Conservation (phyloP, 2,329 filamentous ascomycete genomes). For the Aspergillus costaricaensis region DNA sequence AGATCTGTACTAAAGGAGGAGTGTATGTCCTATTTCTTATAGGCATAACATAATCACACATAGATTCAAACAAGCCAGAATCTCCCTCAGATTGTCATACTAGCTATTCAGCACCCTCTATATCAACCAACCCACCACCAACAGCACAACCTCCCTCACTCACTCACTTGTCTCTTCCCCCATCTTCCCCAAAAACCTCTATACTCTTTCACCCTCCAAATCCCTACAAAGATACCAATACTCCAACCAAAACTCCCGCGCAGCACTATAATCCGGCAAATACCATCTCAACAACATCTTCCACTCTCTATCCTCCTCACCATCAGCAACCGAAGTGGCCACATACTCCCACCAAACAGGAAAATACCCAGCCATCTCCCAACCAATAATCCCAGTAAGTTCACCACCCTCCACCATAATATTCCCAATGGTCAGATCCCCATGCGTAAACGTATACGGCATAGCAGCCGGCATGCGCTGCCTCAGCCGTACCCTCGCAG, state of each 20-base stretch:
- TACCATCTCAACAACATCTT: slow-evolving; percentile 20
- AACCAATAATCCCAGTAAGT: slow-evolving; percentile 45
- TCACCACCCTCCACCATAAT: slow-evolving; percentile 43
- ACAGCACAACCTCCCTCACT: too few species aligned
- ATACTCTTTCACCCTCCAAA: background rate
- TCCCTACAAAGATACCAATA: slow-evolving; percentile 20
- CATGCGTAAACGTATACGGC: slow-evolving; percentile 44
- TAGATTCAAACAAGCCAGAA: too few species aligned
- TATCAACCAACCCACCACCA: too few species aligned
- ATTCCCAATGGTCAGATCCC: slow-evolving; percentile 41
- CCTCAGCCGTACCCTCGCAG: slow-evolving; percentile 10
- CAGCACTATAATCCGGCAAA: slow-evolving; percentile 22
- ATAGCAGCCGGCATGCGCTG: slow-evolving; percentile 20
- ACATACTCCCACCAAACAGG: slow-evolving; percentile 43
- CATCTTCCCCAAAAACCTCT: too few species aligned
- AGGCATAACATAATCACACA: too few species aligned
- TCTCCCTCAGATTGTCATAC: too few species aligned
- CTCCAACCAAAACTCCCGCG: slow-evolving; percentile 22
- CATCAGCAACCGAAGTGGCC: slow-evolving; percentile 14
- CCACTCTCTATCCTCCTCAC: slow-evolving; percentile 24
- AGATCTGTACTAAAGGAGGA: too few species aligned
- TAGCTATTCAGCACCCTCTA: too few species aligned
- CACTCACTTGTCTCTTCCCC: too few species aligned
- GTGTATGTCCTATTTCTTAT: accelerated
- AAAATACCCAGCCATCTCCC: slow-evolving; percentile 42